phyloP scores from a whole-genome alignment of 345 rosid genomes.

The Hypericum androsaemum region DNA sequence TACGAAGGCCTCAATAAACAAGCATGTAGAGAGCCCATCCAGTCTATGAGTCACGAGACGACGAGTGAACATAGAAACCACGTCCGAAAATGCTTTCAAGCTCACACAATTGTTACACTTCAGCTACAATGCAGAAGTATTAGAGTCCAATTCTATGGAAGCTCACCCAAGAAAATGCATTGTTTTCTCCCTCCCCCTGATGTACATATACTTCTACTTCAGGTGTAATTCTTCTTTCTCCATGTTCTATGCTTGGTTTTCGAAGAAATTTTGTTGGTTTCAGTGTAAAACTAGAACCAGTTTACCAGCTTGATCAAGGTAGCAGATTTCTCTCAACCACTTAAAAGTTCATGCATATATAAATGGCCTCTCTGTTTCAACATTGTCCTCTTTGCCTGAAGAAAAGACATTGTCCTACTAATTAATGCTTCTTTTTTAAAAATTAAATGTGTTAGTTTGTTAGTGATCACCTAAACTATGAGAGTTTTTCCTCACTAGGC shows the following conservation, averaged over 20 bases:
- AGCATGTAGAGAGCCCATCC: constrained; percentile 50
- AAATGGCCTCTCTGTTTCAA: too few relatives aligned
- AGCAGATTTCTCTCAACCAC: background rate
- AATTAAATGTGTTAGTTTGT: too few relatives aligned
- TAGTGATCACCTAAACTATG: too few relatives aligned
- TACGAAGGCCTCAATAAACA: constrained; percentile 21
- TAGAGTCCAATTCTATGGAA: constrained; percentile 7
- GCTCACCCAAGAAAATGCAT: background rate
- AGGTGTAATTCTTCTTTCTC: background rate
- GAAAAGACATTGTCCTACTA: too few relatives aligned
- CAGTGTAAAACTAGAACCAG: constrained; percentile 10
- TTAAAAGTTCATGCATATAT: too few relatives aligned
- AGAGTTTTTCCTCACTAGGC: too few relatives aligned
- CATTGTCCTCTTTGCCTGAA: too few relatives aligned
- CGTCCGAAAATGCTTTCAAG: constrained; percentile 1
- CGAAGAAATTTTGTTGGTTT: constrained; percentile 21
- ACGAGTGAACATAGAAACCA: background rate
- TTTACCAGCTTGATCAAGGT: constrained; percentile 1
- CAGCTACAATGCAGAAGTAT: background rate
- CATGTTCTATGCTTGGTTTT: constrained; percentile 11
- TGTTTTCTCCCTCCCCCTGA: constrained; percentile 1
- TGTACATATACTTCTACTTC: constrained; percentile 20
- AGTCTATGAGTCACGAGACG: constrained; percentile 24
- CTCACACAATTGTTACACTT: background rate
- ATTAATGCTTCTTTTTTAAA: too few relatives aligned